Conservation (phyloP, 2,329 filamentous ascomycete species). For the Bipolaris sorokiniana region DNA sequence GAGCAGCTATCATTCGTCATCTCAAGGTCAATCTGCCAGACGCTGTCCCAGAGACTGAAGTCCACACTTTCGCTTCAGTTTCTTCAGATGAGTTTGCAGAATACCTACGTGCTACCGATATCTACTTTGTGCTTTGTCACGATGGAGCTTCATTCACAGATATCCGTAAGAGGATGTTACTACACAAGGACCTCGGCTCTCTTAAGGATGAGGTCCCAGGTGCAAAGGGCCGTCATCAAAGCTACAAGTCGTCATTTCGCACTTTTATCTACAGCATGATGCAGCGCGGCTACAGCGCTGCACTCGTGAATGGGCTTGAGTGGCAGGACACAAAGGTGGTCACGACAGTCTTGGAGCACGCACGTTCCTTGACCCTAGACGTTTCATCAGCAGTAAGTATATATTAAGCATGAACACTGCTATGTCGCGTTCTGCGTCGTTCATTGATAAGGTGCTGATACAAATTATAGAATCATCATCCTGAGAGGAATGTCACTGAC, state of each 20-base stretch:
- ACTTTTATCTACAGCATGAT: slow-evolving; percentile 63
- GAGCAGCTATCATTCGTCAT: slow-evolving; percentile 70
- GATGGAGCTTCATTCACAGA: slow-evolving; percentile 59
- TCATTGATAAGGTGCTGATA: background rate
- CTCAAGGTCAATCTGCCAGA: slow-evolving; percentile 55
- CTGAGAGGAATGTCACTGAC: slow-evolving; percentile 13
- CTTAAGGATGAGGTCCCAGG: slow-evolving; percentile 27
- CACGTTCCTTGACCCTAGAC: slow-evolving; percentile 25
- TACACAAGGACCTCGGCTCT: slow-evolving; percentile 25
- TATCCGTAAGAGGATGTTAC: slow-evolving; percentile 25
- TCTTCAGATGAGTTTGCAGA: slow-evolving; percentile 58
- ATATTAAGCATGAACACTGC: background rate
- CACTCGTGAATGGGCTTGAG: slow-evolving; percentile 67
- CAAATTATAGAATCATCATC: slow-evolving; percentile 7
- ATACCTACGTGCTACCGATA: slow-evolving; percentile 61
- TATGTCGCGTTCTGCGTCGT: background rate
- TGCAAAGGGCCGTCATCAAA: slow-evolving; percentile 27
- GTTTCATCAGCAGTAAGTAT: slow-evolving; percentile 27
- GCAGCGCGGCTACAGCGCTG: slow-evolving; percentile 63
- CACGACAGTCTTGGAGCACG: slow-evolving; percentile 29
- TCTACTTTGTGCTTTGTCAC: slow-evolving; percentile 73
- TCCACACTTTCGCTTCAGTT: slow-evolving; percentile 58
- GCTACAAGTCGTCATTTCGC: slow-evolving; percentile 46
- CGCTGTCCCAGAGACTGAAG: slow-evolving; percentile 50
- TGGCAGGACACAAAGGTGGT: slow-evolving; percentile 68